Evolutionary conservation across 148 eudicot genomes (phyloP), one percentile per base, ranked within the genome.

Genomic region (Chenopodium formosanum): DNA sequence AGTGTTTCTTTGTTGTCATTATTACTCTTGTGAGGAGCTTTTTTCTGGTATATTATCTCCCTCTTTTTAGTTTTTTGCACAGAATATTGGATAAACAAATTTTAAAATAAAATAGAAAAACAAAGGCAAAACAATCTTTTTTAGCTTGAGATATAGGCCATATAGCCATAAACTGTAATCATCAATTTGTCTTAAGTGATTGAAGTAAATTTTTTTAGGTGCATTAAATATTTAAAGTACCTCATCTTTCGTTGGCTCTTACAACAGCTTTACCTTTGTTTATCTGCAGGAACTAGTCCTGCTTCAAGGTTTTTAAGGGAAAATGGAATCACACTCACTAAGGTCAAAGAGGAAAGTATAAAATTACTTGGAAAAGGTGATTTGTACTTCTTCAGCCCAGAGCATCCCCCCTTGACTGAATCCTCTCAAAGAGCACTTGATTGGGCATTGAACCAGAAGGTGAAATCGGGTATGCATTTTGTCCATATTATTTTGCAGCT

Each of bases 391-490:
- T 84, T 83, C 81, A 86, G 89, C 73, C 86, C 86, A 31, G 93
- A 90, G 89, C 90, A 85, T 79, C 95, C 94, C 48, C 94, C 94
- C 84, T 69, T 92, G 81, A 92, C 94, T 22, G 92, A 90, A 86
- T 87, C 92, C 70, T 91, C 92, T 73, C 90, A 91, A 83, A 90
- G 84, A 73, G 95, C 91, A 73, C 83, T 94, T 74, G 90, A 94
- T 74, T 89, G 94, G 94, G 97, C 94, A 83, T 48, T 90, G 7
- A 85, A 90, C 73, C 86, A 89, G 78, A 90, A 89, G 80, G 82
- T 88, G n/a, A 89, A 90, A 84, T 87, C 92, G 31, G 94, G 97
- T 91, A 88, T 79, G 84, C 53, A 75, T 44, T 69, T 32, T 78
- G 69, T 63, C 52, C 19, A 34, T 67, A 65, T 47, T 12, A 70